phyloP scores from a whole-genome alignment of 495 filamentous ascomycete genomes.

The Recurvomyces mirabilis region DNA sequence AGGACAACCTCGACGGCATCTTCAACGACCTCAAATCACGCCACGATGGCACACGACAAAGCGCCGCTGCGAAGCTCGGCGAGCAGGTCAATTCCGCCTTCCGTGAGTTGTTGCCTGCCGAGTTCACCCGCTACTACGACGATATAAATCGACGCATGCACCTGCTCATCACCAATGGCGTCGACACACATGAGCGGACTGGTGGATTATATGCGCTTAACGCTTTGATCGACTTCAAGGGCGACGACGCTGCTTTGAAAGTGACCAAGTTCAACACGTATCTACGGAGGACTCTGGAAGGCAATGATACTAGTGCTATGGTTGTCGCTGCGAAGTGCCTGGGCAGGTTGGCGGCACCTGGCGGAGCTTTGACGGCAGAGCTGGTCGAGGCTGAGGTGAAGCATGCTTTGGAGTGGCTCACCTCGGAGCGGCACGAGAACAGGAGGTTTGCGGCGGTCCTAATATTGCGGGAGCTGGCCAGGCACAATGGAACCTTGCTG shows the following conservation, averaged over 20 bases:
- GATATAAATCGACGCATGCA: constrained; percentile 65
- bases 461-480: constrained; percentile 75
- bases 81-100: constrained; percentile 20
- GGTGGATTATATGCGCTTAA: constrained; percentile 88
- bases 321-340: constrained; percentile 75
- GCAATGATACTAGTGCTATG: constrained; percentile 80
- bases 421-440: constrained; percentile 87
- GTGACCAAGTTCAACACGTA: constrained; percentile 86
- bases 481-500: constrained; percentile 83
- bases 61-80: constrained; percentile 12
- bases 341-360: constrained; percentile 79
- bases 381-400: constrained; percentile 94
- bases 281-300: constrained; percentile 74
- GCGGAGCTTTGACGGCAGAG: constrained; percentile 88
- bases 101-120: constrained; percentile 58
- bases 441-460: constrained; percentile 85
- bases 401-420: constrained; percentile 86
- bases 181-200: constrained; percentile 74
- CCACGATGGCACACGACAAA: constrained; percentile 12
- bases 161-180: constrained; percentile 61
- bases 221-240: constrained; percentile 86
- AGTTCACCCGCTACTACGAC: constrained; percentile 70
- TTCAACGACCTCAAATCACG: constrained; percentile 19
- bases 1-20: constrained; percentile 17
- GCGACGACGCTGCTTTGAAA: constrained; percentile 86